Evolutionary conservation across 306 rosid genomes (phyloP), one percentile per base, ranked within the genome.

Genomic region (Trifolium subterraneum): DNA sequence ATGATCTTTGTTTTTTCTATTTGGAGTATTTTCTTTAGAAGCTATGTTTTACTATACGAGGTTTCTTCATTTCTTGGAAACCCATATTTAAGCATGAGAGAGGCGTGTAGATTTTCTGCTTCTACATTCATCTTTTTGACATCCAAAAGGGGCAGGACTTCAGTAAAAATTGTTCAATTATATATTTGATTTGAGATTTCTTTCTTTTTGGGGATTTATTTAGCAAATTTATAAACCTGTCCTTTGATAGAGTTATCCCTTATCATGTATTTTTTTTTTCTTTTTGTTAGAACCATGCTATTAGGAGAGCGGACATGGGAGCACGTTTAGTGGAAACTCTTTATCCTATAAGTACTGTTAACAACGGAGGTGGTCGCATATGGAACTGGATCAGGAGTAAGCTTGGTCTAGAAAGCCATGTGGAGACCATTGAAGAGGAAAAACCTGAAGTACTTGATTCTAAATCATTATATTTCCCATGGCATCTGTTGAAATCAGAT

Each of bases 271-370:
- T 36, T 35, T 74, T 51, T 78, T 64, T 8, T 29, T 65, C 64
- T 61, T 52, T 84, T 75, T 72, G 33, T 78, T 47, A 94, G 98
- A 94, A 94, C 85, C 95, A 87, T 88, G 97, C 93, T 62, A 87
- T 94, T 66, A 86, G 98, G 88, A 94, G 84, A 84, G 98, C 92
- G 78, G 90, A 91, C 83, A 76, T 94, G 88, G 80, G 65, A 70
- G 76, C 80, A 70, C 89, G 96, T 58, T 51, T 73, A 44, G 72
- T 94, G 68, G 93, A 90, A 74, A 94, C 98, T 73, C 65, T 93
- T 71, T 82, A 76, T 82, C 98, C 98, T 15, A 59, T 76, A 48
- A 82, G 71, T 25, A 27, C 72, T 61, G 22, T 85, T 56, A 67
- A 31, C 41, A 90, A 80, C 78, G 87, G 79, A 84, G 74, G 72